Conservation (phyloP, 1,284 basidiomycete species). For the Cryptococcus sp. region DNA sequence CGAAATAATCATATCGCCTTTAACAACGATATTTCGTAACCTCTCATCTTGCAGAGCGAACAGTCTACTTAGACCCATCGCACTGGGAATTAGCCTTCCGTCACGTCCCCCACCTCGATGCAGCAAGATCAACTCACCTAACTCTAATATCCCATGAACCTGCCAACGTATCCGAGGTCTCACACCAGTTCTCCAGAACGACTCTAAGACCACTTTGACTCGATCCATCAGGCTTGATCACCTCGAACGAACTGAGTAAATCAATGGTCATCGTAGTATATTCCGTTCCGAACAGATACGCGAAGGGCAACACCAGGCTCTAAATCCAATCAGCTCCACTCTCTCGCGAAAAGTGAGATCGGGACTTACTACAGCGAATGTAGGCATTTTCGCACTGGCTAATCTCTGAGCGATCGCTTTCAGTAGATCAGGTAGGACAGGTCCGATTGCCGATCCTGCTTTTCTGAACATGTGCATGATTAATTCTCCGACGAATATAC, state of each 20-base stretch:
- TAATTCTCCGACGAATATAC: slow-evolving; percentile 86
- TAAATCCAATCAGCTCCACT: slow-evolving; percentile 31
- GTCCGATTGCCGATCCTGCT: slow-evolving; percentile 58
- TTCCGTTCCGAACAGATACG: slow-evolving; percentile 75
- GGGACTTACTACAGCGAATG: slow-evolving; percentile 68
- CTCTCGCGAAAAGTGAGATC: not conserved
- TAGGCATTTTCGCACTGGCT: slow-evolving; percentile 74
- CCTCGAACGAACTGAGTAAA: slow-evolving; percentile 62
- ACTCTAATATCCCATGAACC: slow-evolving; percentile 87
- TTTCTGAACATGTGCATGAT: slow-evolving; percentile 88
- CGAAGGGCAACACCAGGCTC: slow-evolving; percentile 86
- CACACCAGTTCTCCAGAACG: slow-evolving; percentile 83
- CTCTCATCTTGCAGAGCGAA: slow-evolving; percentile 63
- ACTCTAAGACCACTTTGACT: slow-evolving; percentile 60
- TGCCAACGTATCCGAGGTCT: slow-evolving; percentile 87
- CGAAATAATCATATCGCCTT: slow-evolving; percentile 86
- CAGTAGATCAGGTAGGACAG: slow-evolving; percentile 76
- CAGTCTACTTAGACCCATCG: slow-evolving; percentile 73
- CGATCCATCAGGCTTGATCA: slow-evolving; percentile 50
- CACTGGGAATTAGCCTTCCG: slow-evolving; percentile 47
- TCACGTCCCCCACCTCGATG: not conserved
- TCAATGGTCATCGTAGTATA: slow-evolving; percentile 71
- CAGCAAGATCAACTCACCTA: slow-evolving; percentile 46
- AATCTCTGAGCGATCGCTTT: slow-evolving; percentile 78
- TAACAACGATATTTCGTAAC: slow-evolving; percentile 66